phyloP scores from a whole-genome alignment of 495 filamentous ascomycete genomes.

The Cryomyces antarcticus region DNA sequence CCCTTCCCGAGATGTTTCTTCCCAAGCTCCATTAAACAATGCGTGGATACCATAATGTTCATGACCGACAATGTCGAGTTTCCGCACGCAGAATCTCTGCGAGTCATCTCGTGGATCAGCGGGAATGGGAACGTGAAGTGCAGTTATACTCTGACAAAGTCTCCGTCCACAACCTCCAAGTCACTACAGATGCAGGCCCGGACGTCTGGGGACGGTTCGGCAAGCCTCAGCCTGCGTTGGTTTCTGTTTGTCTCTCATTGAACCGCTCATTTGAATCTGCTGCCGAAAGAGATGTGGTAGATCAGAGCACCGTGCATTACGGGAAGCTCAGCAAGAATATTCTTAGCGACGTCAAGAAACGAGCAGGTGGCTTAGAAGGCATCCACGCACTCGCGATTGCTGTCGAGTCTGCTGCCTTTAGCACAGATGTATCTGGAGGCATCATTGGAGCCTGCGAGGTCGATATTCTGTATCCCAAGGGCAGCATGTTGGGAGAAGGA shows the following conservation, averaged over 20 bases:
- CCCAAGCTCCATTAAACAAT: no score
- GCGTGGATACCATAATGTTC: no score
- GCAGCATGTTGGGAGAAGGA: constrained; percentile 16
- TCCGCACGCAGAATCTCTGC: no score
- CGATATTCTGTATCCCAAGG: constrained; percentile 15
- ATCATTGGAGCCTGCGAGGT: constrained; percentile 2
- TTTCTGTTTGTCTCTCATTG: constrained; percentile 31
- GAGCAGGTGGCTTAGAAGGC: neutral
- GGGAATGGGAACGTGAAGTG: neutral
- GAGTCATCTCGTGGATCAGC: neutral
- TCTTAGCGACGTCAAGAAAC: constrained; percentile 14
- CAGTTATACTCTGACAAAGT: neutral
- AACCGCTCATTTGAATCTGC: constrained; percentile 24
- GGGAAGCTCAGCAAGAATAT: constrained; percentile 35
- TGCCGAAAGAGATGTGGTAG: constrained; percentile 25
- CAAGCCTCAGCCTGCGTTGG: constrained; percentile 29
- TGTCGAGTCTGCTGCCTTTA: neutral
- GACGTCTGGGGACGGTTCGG: constrained; percentile 26
- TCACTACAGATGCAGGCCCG: neutral
- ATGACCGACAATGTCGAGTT: no score
- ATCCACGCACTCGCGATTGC: neutral
- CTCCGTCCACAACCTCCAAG: neutral
- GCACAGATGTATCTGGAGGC: neutral
- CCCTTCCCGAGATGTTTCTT: no score
- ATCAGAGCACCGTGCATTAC: constrained; percentile 38